A percentile compares a stretch with the other conserved stretches of the same genome.
Evolutionary conservation across 345 rosid genomes (phyloP).

Genomic region (Turnera subulata): DNA sequence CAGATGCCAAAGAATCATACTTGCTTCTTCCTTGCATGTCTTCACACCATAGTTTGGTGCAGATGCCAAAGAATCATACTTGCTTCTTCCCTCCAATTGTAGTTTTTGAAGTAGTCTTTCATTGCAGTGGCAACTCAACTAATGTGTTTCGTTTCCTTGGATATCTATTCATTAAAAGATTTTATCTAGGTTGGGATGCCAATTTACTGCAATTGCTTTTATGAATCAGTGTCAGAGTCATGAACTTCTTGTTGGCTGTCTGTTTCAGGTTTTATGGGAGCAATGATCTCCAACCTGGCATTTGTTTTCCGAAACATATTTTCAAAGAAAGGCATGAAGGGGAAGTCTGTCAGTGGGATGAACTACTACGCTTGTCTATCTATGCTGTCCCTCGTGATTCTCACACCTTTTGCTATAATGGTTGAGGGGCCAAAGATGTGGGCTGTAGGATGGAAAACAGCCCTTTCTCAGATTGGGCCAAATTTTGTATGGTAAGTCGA

Average conservation of each 20-base stretch:
- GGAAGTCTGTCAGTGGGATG: conserved; percentile 64
- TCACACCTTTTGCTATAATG: conserved; percentile 88
- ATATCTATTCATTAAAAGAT: conserved; percentile 1
- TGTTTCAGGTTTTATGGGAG: conserved; percentile 82
- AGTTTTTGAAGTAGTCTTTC: too few relatives aligned
- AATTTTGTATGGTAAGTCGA: conserved; percentile 69
- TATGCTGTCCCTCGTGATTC: conserved; percentile 74
- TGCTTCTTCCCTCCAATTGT: too few relatives aligned
- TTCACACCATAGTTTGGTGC: too few relatives aligned
- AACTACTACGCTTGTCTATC: conserved; percentile 98
- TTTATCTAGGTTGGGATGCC: conserved; percentile 3
- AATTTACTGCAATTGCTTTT: conserved; percentile 1
- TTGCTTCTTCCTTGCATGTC: too few relatives aligned
- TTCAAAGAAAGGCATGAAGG: conserved; percentile 96
- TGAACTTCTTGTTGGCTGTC: conserved; percentile 7
- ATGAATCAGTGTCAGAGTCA: not conserved
- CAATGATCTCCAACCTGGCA: conserved; percentile 95
- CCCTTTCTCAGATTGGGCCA: conserved; percentile 74
- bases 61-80: too few relatives aligned
- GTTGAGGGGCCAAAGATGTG: conserved; percentile 94
- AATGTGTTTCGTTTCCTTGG: conserved; percentile 2
- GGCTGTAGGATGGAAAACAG: conserved; percentile 86
- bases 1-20: too few relatives aligned
- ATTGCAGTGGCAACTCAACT: too few relatives aligned
- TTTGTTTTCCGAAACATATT: conserved; percentile 93